Percentiles rank a stretch among this genome's conserved stretches.
Conservation (phyloP, 176 grass and related monocot genomes). For the Metroxylon sagu region DNA sequence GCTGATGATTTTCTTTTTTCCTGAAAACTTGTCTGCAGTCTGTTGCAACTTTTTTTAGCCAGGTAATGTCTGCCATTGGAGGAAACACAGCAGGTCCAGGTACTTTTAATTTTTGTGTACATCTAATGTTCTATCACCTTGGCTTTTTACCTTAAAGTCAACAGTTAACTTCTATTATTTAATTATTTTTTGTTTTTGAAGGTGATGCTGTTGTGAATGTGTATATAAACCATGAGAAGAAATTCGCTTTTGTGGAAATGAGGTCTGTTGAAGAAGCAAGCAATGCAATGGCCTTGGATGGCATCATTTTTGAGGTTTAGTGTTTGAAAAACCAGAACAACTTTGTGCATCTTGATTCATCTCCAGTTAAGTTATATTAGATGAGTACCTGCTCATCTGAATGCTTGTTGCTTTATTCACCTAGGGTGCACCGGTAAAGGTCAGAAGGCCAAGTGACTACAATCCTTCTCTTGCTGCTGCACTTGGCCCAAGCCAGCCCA, state of each 20-base stretch:
- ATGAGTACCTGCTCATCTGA: too few species aligned
- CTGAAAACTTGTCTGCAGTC: constrained; percentile 41
- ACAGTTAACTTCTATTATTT: neutral
- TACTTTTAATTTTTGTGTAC: too few species aligned
- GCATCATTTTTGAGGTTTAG: constrained; percentile 78
- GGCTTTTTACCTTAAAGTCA: neutral
- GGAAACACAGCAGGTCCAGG: constrained; percentile 96
- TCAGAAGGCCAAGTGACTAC: constrained; percentile 86
- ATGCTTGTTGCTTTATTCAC: neutral
- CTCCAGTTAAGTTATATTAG: too few species aligned
- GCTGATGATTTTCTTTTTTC: neutral
- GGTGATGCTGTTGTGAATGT: constrained; percentile 98
- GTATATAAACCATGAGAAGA: constrained; percentile 99
- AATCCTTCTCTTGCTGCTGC: constrained; percentile 94
- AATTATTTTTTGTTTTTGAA: constrained; percentile 7
- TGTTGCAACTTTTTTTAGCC: constrained; percentile 93
- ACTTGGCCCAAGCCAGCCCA: constrained; percentile 89
- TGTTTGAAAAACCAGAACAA: neutral
- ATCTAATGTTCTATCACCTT: too few species aligned
- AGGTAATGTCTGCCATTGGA: constrained; percentile 92
- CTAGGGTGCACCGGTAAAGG: constrained; percentile 84
- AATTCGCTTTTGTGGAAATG: constrained; percentile 99
- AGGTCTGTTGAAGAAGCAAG: constrained; percentile 99
- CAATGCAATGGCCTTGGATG: constrained; percentile 97
- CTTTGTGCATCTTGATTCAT: too few species aligned